Conservation (phyloP, 768 basidiomycete species). For the Coprinellus aureogranulatus region DNA sequence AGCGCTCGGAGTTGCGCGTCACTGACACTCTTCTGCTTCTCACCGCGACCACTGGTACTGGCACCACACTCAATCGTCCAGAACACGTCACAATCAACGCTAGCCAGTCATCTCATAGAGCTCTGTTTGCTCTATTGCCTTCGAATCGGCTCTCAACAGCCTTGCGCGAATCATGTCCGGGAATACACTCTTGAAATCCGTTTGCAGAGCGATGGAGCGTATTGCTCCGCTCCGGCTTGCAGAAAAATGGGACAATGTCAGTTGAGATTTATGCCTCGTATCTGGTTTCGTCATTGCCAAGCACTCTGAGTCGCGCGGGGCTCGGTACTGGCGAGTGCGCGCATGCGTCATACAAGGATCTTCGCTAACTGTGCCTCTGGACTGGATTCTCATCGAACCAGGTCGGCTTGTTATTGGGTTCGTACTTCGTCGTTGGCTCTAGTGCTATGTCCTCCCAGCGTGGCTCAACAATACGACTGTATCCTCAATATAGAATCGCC, state of each 20-base stretch:
- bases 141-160: background rate
- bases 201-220: slow-evolving; percentile 70
- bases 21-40: background rate
- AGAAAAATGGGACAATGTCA: slow-evolving; percentile 92
- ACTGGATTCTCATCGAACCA: slow-evolving; percentile 25
- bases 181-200: slow-evolving; percentile 44
- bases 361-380: slow-evolving; percentile 6
- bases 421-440: slow-evolving; percentile 11
- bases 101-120: background rate
- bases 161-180: slow-evolving; percentile 24
- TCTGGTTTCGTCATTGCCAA: slow-evolving; percentile 1
- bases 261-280: slow-evolving; percentile 27
- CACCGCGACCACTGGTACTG: background rate
- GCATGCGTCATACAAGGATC: background rate
- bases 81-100: background rate
- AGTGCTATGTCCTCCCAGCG: slow-evolving; percentile 4
- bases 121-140: background rate
- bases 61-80: background rate
- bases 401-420: slow-evolving; percentile 77
- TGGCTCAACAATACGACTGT: background rate
- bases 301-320: background rate
- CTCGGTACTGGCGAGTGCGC: background rate
- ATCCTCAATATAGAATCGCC: slow-evolving; percentile 47
- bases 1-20: background rate
- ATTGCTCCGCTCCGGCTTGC: slow-evolving; percentile 86